Base-by-base conservation (phyloP, 257 asterid species). In the Plantago ovata region DNA sequence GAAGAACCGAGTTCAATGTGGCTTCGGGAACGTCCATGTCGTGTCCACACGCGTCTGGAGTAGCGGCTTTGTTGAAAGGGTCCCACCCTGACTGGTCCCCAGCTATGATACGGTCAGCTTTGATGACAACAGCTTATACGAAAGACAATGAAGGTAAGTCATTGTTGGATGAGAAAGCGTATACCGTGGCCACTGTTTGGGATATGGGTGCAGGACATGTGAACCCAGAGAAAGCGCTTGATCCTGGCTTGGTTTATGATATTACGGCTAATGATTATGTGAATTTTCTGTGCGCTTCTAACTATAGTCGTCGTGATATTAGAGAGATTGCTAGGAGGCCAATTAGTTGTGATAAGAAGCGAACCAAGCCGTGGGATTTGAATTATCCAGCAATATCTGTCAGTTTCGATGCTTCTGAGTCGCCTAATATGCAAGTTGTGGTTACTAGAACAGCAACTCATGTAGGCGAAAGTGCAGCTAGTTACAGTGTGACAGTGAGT, bases 51-150 rank as follows among this genome's bases (percentile, higher is more conserved):
- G 70, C 72, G 2, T 84, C 95, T 9, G 98, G 98, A 22, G 84
- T 83, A 43, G 94, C 95, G 2, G 96, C 95, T 0, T 64, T 91
- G 43, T 75, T 91, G 18, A 85, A 83, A 60, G 94, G 96, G 16
- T 94, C 93, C 24, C 98, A 87, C 68, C 89, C 86, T 0, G 94
- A 83, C 38, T 91, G 98, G 98, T 83, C 96, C 0, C 95, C 96
- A n/a, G 96, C 96, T 1, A 86, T 90, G 96, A 78, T 86, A 36
- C 73, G 86, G 0, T 90, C 97, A 1, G 95, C 97, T 24, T 64
- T 90, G 48, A 90, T 90, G 97, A 90, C 95, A 14, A 86, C 97
- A 0, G 86, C 96, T 3, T 82, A 84, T 71, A 71, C 69, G 20
- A 49, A 58, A 2, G 84, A 81, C 59, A 56, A 10, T 8, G 67